These are phyloP conservation scores for Themeda triandra DNA, from an alignment of 176 grass and related monocot genomes.

Conservation along the genomic window DNA sequence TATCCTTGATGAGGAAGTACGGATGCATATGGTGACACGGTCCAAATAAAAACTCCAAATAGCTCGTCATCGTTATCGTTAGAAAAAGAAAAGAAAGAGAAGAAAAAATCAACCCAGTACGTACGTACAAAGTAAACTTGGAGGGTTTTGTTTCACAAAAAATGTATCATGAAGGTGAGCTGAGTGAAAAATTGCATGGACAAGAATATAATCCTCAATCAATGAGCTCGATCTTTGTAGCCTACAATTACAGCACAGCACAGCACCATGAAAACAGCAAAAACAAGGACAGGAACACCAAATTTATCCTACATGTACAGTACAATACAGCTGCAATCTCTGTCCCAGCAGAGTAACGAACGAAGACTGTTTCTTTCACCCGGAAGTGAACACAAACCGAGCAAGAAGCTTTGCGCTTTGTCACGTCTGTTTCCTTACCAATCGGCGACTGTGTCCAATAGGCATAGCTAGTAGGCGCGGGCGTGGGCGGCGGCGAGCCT, in stretches of 20 bases:
- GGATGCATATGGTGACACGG: neutral
- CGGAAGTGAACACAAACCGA: too few relatives aligned
- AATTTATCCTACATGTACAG: slow-evolving; percentile 19
- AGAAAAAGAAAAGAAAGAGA: neutral
- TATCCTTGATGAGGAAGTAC: neutral
- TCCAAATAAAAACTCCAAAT: neutral
- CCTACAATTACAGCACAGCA: neutral
- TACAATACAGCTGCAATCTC: neutral
- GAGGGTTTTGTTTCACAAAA: neutral
- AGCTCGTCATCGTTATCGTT: neutral
- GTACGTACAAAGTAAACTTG: neutral
- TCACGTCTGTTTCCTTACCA: neutral
- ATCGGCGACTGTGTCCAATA: too few relatives aligned
- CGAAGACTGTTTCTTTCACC: too few relatives aligned
- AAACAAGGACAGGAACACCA: neutral
- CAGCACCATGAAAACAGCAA: neutral
- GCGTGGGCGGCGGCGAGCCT: slow-evolving; percentile 13
- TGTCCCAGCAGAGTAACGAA: too few relatives aligned
- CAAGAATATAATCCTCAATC: neutral
- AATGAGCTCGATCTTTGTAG: neutral
- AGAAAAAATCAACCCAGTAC: neutral
- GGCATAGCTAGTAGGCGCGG: neutral
- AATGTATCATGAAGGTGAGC: neutral
- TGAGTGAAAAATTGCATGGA: neutral
- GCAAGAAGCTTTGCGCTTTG: neutral